Percentiles rank a stretch among this genome's conserved stretches.
Conservation (phyloP, 352 stramenopile species). For the Thraustotheca clavata region DNA sequence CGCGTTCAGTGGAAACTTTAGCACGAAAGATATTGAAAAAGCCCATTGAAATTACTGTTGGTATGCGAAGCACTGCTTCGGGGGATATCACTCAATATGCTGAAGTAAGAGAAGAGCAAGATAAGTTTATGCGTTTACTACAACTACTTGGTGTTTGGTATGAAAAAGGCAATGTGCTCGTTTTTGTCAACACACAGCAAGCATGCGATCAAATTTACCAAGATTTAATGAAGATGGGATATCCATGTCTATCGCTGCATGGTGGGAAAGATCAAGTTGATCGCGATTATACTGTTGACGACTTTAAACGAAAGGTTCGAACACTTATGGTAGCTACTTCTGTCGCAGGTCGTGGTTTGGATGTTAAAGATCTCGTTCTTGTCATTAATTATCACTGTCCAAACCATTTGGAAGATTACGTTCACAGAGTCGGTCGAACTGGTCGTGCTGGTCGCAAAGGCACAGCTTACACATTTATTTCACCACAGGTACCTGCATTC, state of each 20-base stretch:
- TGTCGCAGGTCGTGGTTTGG: conserved; percentile 95
- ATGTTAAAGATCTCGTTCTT: conserved; percentile 96
- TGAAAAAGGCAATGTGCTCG: conserved; percentile 95
- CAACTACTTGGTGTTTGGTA: conserved; percentile 95
- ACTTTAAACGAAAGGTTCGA: conserved; percentile 96
- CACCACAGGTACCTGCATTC: conserved; percentile 68
- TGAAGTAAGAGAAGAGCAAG: conserved; percentile 96
- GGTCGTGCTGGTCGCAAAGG: conserved; percentile 93
- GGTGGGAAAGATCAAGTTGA: conserved; percentile 99
- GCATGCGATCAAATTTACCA: conserved; percentile 95
- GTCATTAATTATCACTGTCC: conserved; percentile 99
- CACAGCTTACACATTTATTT: conserved; percentile 99
- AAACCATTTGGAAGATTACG: conserved; percentile 99
- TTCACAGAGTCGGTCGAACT: conserved; percentile 97
- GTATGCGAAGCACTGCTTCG: conserved; percentile 92
- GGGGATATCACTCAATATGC: conserved; percentile 97
- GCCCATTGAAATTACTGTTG: conserved; percentile 96
- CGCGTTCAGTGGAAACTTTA: conserved; percentile 86
- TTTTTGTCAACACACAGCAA: conserved; percentile 99
- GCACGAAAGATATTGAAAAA: conserved; percentile 87
- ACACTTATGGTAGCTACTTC: conserved; percentile 93
- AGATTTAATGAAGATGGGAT: conserved; percentile 94
- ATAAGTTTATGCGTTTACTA: conserved; percentile 98
- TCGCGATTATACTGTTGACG: conserved; percentile 97
- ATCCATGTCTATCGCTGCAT: conserved; percentile 95